A percentile compares a stretch with the other conserved stretches of the same genome.
Conservation (phyloP, 768 basidiomycete genomes). For the Auricularia heimuer region DNA sequence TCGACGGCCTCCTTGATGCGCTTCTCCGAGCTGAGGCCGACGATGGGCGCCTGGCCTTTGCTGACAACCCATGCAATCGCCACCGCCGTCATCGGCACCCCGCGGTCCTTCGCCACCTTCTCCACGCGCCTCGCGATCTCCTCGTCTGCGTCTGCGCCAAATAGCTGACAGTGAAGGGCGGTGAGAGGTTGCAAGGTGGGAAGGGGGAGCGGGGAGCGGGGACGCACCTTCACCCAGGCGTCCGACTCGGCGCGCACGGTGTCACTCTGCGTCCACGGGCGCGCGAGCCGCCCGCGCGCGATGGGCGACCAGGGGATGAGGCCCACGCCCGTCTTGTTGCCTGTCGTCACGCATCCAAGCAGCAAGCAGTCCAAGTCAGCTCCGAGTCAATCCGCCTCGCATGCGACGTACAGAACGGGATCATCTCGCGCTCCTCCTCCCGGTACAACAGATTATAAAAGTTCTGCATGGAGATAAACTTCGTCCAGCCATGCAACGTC, state of each 20-base stretch:
- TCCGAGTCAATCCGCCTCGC: too few relatives aligned
- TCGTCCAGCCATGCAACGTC: slow-evolving; percentile 13
- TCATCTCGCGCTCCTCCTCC: slow-evolving; percentile 59
- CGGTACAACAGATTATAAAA: slow-evolving; percentile 52
- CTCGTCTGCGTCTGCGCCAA: neutral
- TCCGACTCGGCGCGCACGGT: slow-evolving; percentile 33
- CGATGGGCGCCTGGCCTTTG: slow-evolving; percentile 47
- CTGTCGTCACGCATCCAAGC: too few relatives aligned
- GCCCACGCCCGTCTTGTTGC: slow-evolving; percentile 43
- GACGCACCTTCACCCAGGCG: neutral
- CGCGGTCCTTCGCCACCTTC: slow-evolving; percentile 41
- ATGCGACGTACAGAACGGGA: slow-evolving; percentile 31
- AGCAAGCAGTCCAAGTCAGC: too few relatives aligned
- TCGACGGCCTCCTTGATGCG: slow-evolving; percentile 39
- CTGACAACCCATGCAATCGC: slow-evolving; percentile 43
- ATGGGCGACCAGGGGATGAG: slow-evolving; percentile 53
- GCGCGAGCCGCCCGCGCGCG: slow-evolving; percentile 39
- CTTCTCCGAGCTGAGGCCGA: slow-evolving; percentile 42
- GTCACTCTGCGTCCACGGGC: slow-evolving; percentile 25
- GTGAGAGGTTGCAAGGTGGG: slow-evolving; percentile 3
- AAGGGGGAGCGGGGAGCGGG: neutral
- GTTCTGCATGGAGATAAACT: slow-evolving; percentile 64
- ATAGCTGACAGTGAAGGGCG: slow-evolving; percentile 5
- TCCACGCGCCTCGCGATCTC: slow-evolving; percentile 34
- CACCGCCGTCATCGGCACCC: slow-evolving; percentile 47